These are phyloP conservation scores for Penicillium roqueforti DNA, from an alignment of 495 filamentous ascomycete species.

Conservation along the genomic window DNA sequence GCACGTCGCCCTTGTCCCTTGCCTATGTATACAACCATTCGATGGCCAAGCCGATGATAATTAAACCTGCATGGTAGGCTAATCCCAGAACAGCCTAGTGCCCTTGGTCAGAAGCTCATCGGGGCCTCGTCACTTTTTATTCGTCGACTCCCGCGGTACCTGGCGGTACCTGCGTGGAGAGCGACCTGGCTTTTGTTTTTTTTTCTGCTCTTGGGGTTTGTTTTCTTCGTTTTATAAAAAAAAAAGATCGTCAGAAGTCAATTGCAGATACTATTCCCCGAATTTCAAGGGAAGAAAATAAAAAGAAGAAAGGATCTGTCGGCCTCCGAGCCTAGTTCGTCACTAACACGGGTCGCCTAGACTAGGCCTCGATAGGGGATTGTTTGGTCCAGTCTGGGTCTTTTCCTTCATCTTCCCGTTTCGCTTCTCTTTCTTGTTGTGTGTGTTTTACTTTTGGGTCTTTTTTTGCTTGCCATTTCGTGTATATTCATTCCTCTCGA, in stretches of 20 bases:
- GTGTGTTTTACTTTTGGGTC: not conserved
- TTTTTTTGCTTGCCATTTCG: not conserved
- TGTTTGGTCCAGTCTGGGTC: slow-evolving; percentile 22
- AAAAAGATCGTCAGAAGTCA: not conserved
- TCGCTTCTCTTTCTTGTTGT: slow-evolving; percentile 12
- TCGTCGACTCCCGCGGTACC: slow-evolving; percentile 16
- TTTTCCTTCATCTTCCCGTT: slow-evolving; percentile 16
- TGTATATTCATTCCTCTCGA: not conserved
- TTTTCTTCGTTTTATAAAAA: not conserved
- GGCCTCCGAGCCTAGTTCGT: slow-evolving; percentile 16
- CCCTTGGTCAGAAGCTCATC: slow-evolving; percentile 13
- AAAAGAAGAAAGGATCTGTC: slow-evolving; percentile 3
- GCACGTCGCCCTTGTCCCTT: not conserved
- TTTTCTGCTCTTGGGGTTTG: not conserved
- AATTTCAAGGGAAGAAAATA: not conserved
- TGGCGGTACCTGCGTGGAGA: slow-evolving; percentile 10
- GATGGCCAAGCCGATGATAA: slow-evolving; percentile 6
- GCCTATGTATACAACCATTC: not conserved
- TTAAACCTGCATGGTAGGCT: slow-evolving; percentile 20
- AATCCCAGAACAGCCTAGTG: slow-evolving; percentile 5
- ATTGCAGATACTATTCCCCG: not conserved
- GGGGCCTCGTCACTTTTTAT: slow-evolving; percentile 8
- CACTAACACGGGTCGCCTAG: slow-evolving; percentile 26
- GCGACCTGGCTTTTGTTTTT: not conserved
- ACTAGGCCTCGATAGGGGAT: slow-evolving; percentile 26